Evolutionary conservation across 2,329 filamentous ascomycete genomes (phyloP).

Genomic region (Pyricularia sp.): DNA sequence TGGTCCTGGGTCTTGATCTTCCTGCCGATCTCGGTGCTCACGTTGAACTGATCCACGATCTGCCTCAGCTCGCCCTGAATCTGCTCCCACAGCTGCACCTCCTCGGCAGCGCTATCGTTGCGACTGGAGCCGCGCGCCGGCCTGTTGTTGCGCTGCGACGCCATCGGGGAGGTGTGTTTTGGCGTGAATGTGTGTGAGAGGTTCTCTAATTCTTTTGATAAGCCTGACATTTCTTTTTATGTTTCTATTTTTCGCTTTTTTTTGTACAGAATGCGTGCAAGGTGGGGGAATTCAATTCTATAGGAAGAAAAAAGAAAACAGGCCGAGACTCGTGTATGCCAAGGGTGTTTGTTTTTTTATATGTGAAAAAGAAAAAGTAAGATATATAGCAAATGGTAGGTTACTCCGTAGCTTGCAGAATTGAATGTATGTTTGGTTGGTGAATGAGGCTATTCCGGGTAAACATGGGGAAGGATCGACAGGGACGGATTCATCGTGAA

Average conservation of each 20-base stretch:
- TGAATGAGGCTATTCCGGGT: neutral
- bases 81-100: conserved; percentile 29
- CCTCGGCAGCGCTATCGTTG: conserved; percentile 32
- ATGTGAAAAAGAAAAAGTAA: neutral
- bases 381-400: neutral
- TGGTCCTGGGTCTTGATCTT: conserved; percentile 29
- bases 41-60: conserved; percentile 27
- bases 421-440: neutral
- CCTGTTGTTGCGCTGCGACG: conserved; percentile 16
- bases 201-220: conserved; percentile 1
- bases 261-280: neutral
- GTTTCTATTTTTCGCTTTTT: neutral
- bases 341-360: neutral
- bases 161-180: conserved; percentile 8
- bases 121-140: conserved; percentile 22
- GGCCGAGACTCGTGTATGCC: neutral
- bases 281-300: neutral
- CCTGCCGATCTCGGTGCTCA: conserved; percentile 26
- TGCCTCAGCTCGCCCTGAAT: conserved; percentile 26
- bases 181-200: neutral
- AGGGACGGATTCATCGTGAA: neutral
- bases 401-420: neutral
- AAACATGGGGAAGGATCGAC: neutral
- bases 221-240: neutral
- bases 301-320: neutral